Conservation (phyloP, 2,329 filamentous ascomycete genomes). For the Fusarium oligoseptatum region DNA sequence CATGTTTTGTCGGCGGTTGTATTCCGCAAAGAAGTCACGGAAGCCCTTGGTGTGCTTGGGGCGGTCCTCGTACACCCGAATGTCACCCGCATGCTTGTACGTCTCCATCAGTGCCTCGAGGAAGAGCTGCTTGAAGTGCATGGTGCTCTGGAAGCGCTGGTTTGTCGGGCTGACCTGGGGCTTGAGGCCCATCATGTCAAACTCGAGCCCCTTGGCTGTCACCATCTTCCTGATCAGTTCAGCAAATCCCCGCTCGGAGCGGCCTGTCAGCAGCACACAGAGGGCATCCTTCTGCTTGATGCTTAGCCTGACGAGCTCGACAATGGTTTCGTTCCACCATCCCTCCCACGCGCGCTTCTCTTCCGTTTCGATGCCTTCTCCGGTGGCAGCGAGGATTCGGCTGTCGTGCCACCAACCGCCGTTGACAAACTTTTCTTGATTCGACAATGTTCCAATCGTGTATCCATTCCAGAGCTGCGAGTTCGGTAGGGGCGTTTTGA, state of each 20-base stretch:
- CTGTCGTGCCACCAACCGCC: slow-evolving; percentile 99
- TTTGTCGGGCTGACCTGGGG: slow-evolving; percentile 84
- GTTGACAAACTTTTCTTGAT: slow-evolving; percentile 80
- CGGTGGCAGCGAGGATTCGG: slow-evolving; percentile 86
- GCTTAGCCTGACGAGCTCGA: slow-evolving; percentile 82
- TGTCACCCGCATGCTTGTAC: slow-evolving; percentile 85
- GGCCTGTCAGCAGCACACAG: slow-evolving; percentile 88
- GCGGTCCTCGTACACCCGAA: slow-evolving; percentile 80
- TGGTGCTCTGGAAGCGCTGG: slow-evolving; percentile 84
- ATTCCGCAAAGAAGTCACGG: slow-evolving; percentile 82
- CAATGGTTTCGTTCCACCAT: slow-evolving; percentile 97
- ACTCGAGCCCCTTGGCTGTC: slow-evolving; percentile 81
- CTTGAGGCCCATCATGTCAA: slow-evolving; percentile 91
- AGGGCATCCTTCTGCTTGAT: slow-evolving; percentile 87
- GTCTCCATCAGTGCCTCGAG: slow-evolving; percentile 86
- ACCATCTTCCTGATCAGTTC: slow-evolving; percentile 87
- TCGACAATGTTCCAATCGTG: slow-evolving; percentile 82
- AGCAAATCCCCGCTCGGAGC: slow-evolving; percentile 81
- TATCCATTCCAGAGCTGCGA: slow-evolving; percentile 85
- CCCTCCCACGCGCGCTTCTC: slow-evolving; percentile 88
- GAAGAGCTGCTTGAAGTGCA: slow-evolving; percentile 92
- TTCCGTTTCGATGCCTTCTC: slow-evolving; percentile 84
- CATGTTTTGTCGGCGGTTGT: slow-evolving; percentile 73
- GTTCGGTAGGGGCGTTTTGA: slow-evolving; percentile 91
- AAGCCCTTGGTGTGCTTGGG: slow-evolving; percentile 82